Conservation (phyloP, 352 stramenopile species). For the Stramenopiles sp. region DNA sequence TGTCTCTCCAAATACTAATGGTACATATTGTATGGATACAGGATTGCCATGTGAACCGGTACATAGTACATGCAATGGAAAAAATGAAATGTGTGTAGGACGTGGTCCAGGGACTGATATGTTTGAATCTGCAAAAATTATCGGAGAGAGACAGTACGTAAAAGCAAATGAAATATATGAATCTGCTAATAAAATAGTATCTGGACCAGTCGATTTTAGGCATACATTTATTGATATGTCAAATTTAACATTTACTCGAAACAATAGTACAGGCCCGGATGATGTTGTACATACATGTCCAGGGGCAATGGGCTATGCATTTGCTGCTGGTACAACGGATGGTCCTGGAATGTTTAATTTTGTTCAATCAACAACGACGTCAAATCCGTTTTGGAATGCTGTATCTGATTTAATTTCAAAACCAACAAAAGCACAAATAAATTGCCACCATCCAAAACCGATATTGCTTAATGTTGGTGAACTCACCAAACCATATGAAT, state of each 20-base stretch:
- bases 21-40: constrained; percentile 27
- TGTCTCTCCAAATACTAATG: constrained; percentile 63
- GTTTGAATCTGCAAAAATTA: constrained; percentile 30
- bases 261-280: constrained; percentile 19
- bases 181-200: constrained; percentile 20
- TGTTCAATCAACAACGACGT: constrained; percentile 24
- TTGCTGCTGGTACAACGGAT: constrained; percentile 33
- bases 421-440: constrained; percentile 23
- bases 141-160: background rate
- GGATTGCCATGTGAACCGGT: constrained; percentile 27
- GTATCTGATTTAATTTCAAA: constrained; percentile 24
- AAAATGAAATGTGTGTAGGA: constrained; percentile 20
- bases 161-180: background rate
- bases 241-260: constrained; percentile 21
- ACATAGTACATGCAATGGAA: constrained; percentile 26
- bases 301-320: constrained; percentile 28
- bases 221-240: constrained; percentile 31
- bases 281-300: constrained; percentile 22
- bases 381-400: constrained; percentile 30
- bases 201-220: constrained; percentile 18
- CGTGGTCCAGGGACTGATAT: constrained; percentile 27
- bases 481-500: constrained; percentile 24
- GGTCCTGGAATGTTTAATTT: constrained; percentile 31
- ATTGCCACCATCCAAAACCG: constrained; percentile 30
- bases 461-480: constrained; percentile 31